Base-by-base conservation (phyloP, 2,329 filamentous ascomycete genomes). In the Penicillium brevicompactum region DNA sequence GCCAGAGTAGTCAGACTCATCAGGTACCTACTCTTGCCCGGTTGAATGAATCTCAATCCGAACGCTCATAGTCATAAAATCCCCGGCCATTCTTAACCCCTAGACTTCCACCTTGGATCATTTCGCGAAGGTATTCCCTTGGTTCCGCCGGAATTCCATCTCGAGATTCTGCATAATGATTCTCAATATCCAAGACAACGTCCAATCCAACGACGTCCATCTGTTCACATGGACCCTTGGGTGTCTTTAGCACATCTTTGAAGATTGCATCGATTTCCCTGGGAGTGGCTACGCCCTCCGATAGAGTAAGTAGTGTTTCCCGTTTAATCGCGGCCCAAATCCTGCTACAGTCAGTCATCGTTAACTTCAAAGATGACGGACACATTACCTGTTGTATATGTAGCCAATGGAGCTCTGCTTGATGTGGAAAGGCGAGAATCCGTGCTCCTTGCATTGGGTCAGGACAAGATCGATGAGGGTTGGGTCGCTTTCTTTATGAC, bases 271-370 rank as follows among this genome's bases (percentile, higher is more conserved):
- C 74, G 2, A 76, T 68, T 46, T 76, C 74, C 13, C 68, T 53
- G 1, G 74, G 73, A 0, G 63, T 64, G 21, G 64, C 67, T 6
- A 76, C 69, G 1, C 71, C 74, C 47, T 77, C 73, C 0, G 67
- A 57, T 8, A 74, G 56, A 3, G 70, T 60, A 13, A 69, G 60
- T 8, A 77, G 67, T 5, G 70, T 64, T 65, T 77, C 75, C n/a
- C 74, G 66, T 56, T 77, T 77, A 43, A 77, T 74, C 16, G 74
- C 74, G 2, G 74, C 73, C 75, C 75, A 77, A 42, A 77, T 70
- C n/a, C 71, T 73, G 57, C 24, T 24, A 21, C 11, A 18, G 8
- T 27, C 24, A 27, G 24, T 6, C 24, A 16, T 22, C 13, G 9
- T 21, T 13, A 34, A 21, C 4, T 38, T 27, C 24, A 3, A 21